Percentiles rank a stretch among this genome's conserved stretches.
These are phyloP conservation scores for Hemisphaericaspora nanyangensis DNA, from an alignment of 805 yeast species.

Conservation along the genomic window DNA sequence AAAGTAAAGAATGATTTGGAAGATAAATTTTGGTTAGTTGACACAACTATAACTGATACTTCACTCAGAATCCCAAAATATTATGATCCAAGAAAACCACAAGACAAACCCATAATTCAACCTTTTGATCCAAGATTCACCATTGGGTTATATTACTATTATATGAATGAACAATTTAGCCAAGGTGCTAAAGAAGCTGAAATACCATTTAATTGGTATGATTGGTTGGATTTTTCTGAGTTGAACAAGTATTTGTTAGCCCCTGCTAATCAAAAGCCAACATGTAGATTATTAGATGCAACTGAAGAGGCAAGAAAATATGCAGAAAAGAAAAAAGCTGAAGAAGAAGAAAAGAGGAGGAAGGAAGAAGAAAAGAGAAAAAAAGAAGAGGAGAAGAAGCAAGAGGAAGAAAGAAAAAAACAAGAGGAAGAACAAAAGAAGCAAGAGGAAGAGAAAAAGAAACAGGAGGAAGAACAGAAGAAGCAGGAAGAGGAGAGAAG, in stretches of 20 bases:
- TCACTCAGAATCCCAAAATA: constrained; percentile 11
- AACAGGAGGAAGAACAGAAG: constrained; percentile 8
- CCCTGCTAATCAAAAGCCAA: constrained; percentile 25
- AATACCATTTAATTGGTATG: constrained; percentile 52
- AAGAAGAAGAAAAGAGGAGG: constrained; percentile 4
- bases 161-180: constrained; percentile 7
- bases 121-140: constrained; percentile 33
- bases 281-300: constrained; percentile 44
- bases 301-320: constrained; percentile 7
- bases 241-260: constrained; percentile 30
- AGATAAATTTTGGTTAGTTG: constrained; percentile 20
- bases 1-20: constrained; percentile 19
- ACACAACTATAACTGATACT: constrained; percentile 10
- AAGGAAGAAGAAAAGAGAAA: constrained; percentile 9
- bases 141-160: constrained; percentile 19
- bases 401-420: neutral
- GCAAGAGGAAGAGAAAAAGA: constrained; percentile 7
- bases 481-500: constrained; percentile 8
- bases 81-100: constrained; percentile 7
- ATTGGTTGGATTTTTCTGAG: constrained; percentile 48
- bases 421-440: constrained; percentile 7
- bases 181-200: constrained; percentile 1
- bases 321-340: constrained; percentile 5
- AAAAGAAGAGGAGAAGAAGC: constrained; percentile 8
- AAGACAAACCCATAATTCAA: constrained; percentile 19